phyloP scores from a whole-genome alignment of 768 basidiomycete genomes.

The Russula abietina region DNA sequence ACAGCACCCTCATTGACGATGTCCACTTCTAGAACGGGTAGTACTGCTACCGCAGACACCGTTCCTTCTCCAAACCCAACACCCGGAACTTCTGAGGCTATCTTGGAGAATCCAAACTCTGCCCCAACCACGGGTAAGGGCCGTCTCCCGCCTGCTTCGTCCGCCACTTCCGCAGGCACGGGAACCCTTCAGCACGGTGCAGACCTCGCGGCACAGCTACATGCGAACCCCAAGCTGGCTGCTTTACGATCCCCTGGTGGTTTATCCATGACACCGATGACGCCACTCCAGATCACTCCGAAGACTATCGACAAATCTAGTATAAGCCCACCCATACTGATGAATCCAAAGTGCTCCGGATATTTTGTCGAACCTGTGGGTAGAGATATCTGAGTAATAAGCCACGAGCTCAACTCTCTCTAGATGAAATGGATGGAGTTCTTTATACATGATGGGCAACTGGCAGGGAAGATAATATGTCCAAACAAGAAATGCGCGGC shows the following conservation, averaged over 20 bases:
- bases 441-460: slow-evolving; percentile 62
- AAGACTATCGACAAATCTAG: slow-evolving; percentile 21
- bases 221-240: slow-evolving; percentile 43
- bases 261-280: slow-evolving; percentile 31
- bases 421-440: slow-evolving; percentile 96
- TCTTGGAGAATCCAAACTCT: slow-evolving; percentile 5
- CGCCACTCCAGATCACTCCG: slow-evolving; percentile 19
- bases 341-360: slow-evolving; percentile 84
- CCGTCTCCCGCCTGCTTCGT: neutral
- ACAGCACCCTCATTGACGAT: neutral
- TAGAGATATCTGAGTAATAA: slow-evolving; percentile 18
- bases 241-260: slow-evolving; percentile 37
- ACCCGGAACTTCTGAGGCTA: slow-evolving; percentile 2
- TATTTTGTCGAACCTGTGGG: slow-evolving; percentile 95
- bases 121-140: slow-evolving; percentile 1
- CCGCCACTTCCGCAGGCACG: slow-evolving; percentile 23
- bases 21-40: slow-evolving; percentile 4
- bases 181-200: slow-evolving; percentile 29
- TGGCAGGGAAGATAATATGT: slow-evolving; percentile 86
- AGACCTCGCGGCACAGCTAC: slow-evolving; percentile 42
- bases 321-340: slow-evolving; percentile 57
- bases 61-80: slow-evolving; percentile 10
- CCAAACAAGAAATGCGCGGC: slow-evolving; percentile 86
- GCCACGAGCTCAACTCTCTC: neutral
- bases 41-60: neutral